These are phyloP conservation scores for Triticum dicoccoides DNA, from an alignment of 176 grass and related monocot species.

Conservation along the genomic window DNA sequence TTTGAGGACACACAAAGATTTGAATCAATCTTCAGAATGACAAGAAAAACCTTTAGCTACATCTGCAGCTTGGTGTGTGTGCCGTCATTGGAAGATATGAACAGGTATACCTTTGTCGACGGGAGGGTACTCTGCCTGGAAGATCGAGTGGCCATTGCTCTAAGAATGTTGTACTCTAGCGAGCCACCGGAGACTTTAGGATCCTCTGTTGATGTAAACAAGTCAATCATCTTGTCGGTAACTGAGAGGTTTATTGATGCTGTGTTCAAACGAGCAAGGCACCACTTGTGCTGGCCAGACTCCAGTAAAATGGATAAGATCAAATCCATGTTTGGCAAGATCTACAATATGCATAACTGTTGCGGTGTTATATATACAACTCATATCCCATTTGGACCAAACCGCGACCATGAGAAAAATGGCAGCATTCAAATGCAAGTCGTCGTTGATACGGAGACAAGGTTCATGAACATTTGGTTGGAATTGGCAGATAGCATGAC, in stretches of 20 bases:
- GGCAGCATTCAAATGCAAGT: neutral
- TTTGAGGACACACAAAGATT: too few species aligned
- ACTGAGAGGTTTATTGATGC: slow-evolving; percentile 57
- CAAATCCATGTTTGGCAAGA: slow-evolving; percentile 47
- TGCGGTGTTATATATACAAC: slow-evolving; percentile 63
- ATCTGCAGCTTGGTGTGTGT: neutral
- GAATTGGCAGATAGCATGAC: too few species aligned
- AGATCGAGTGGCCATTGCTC: slow-evolving; percentile 35
- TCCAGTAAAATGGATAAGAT: slow-evolving; percentile 33
- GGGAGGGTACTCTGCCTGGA: neutral
- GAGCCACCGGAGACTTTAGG: neutral
- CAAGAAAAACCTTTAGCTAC: neutral
- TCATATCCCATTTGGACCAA: slow-evolving; percentile 23
- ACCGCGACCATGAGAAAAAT: neutral
- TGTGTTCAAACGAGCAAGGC: slow-evolving; percentile 27
- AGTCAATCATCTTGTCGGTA: slow-evolving; percentile 50
- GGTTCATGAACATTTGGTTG: neutral
- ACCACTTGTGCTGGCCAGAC: slow-evolving; percentile 52
- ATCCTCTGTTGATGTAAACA: slow-evolving; percentile 24
- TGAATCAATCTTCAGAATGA: too few species aligned
- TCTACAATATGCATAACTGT: slow-evolving; percentile 54
- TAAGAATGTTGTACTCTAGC: neutral
- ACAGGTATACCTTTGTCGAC: neutral
- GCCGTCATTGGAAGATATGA: neutral
- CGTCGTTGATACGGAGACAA: neutral